phyloP scores from a whole-genome alignment of 2,329 filamentous ascomycete species.

The Tolypocladium pustulatum region DNA sequence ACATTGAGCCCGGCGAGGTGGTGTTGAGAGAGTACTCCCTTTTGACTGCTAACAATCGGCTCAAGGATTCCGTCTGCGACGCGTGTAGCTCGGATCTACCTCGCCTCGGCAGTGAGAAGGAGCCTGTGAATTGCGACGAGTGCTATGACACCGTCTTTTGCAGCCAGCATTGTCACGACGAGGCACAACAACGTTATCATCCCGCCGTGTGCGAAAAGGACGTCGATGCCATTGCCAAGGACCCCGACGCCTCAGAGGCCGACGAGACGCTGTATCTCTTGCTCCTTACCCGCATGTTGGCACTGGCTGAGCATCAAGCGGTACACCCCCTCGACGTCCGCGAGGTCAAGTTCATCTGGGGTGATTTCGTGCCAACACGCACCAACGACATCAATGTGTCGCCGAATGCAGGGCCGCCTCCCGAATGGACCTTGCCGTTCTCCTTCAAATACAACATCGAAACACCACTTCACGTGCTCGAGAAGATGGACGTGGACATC shows the following conservation, averaged over 20 bases:
- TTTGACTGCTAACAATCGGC: conserved; percentile 77
- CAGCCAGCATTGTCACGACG: conserved; percentile 45
- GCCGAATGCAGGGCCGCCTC: conserved; percentile 44
- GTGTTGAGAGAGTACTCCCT: conserved; percentile 77
- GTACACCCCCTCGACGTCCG: conserved; percentile 52
- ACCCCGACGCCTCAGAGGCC: conserved; percentile 47
- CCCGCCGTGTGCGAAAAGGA: conserved; percentile 57
- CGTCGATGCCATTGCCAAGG: conserved; percentile 54
- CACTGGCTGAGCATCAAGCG: conserved; percentile 51
- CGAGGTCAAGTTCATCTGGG: conserved; percentile 60
- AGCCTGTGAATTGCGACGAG: conserved; percentile 44
- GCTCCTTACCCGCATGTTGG: conserved; percentile 50
- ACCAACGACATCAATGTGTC: conserved; percentile 44
- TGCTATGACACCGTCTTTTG: conserved; percentile 60
- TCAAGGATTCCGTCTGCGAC: conserved; percentile 81
- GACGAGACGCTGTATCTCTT: conserved; percentile 53
- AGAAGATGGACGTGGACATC: conserved; percentile 77
- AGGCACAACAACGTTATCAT: conserved; percentile 51
- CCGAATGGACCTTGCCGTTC: conserved; percentile 62
- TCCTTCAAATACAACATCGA: conserved; percentile 68
- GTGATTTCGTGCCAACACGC: conserved; percentile 47
- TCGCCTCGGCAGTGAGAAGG: conserved; percentile 35
- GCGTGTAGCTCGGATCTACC: conserved; percentile 72
- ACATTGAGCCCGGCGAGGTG: conserved; percentile 65
- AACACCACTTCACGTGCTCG: conserved; percentile 64